Evolutionary conservation across 2,329 filamentous ascomycete genomes (phyloP), one percentile per base, ranked within the genome.

Genomic region (Dactylellina haptotyla): DNA sequence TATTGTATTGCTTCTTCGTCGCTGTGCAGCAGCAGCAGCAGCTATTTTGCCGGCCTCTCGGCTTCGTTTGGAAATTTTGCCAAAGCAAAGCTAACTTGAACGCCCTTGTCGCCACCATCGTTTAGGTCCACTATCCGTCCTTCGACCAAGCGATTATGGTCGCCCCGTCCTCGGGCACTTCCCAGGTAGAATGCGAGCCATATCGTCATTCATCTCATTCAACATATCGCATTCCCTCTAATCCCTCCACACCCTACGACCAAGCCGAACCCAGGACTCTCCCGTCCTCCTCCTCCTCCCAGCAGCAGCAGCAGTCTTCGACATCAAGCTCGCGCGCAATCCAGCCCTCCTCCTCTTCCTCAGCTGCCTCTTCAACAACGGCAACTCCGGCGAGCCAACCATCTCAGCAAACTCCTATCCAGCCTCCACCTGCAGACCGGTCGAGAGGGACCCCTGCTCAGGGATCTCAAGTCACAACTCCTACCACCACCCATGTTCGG

Each of bases 111-210:
- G 34, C 28, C 23, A 8, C 45, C 4, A 14, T 50, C 28, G 18
- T 59, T 23, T 59, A 72, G 67, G 67, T 72, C 26, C 67, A 61
- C 53, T 72, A 72, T 39, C 67, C 67, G 23, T 65, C 66, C 58
- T 71, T 71, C 58, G 66, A 72, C 67, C 67, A 72, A 65, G 67
- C 67, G 67, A 72, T 72, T 72, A 72, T 72, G 53, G 67, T 72
- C 67, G 67, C 67, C 67, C 67, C 59, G 51, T 72, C 67, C 16
- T 65, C 67, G 67, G 67, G 67, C 59, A 54, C 67, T 39, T 46
- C 67, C 53, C 67, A 72, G 67, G 67, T 72, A 65, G 67, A 72
- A 72, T 72, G 67, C 67, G 67, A 72, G 53, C 67, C 67, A 43
- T 72, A 65, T 72, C 67, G 59, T 18, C 66, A 63, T 71, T 51